Base-by-base conservation (phyloP, 164 flowering plant genomes). In the Vitis cinerea region DNA sequence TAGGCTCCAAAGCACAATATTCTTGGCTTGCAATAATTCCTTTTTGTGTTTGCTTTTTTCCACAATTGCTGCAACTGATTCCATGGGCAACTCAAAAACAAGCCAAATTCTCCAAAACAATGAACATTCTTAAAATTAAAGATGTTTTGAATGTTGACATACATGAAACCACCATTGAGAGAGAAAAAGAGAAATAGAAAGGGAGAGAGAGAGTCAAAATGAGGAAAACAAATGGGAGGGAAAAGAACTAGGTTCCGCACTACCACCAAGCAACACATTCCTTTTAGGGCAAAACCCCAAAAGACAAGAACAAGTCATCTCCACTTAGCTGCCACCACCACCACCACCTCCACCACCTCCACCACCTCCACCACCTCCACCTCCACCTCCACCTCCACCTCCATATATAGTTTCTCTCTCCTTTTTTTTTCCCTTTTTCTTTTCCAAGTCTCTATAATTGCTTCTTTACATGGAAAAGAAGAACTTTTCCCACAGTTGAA, bases 401-500 rank as follows among this genome's bases (percentile, higher is more conserved):
- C 17, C 51, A 60, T 15, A 23, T 57, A 10, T 64, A 6, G 44
- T 37, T 37, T 37, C 44, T 37, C 44, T 5, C 17, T 30, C 12
- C 9, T 19, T 9, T 29, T 2, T 47, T 7, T 44, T 58, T 23
- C 14, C 4, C 19, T 30, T 56, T 58, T 27, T 14, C 17, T 50
- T 59, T 59, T 67, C 79, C 16, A 58, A 68, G 52, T 48, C 71
- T 69, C 31, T 19, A 72, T 72, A 59, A 72, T 77, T 72, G 65
- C 73, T 37, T 66, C 77, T 73, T 77, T 77, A 73, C 68, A 65
- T 73, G 74, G 69, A 63, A 77, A 77, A 71, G 74, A 70, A 73
- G 65, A 67, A 67, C 71, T 73, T 73, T 77, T 74, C 74, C 80
- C 80, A 70, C 74, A 73, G 80, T 73, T 63, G 51, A 47, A 4